Evolutionary conservation across 2,329 filamentous ascomycete species (phyloP).

Genomic region (Calonectria henricotiae): DNA sequence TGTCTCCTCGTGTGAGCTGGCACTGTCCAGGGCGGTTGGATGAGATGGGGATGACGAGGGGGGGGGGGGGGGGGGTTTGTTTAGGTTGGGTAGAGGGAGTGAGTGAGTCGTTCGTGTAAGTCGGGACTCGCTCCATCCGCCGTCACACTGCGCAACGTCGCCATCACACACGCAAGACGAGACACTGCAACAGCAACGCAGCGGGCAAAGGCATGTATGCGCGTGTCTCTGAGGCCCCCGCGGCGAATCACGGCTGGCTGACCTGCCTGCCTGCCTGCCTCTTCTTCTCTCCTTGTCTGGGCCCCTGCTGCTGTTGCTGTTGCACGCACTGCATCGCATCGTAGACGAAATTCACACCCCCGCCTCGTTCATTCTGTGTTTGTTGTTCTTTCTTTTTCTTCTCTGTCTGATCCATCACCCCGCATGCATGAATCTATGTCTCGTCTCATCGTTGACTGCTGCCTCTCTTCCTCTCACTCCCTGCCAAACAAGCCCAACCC

Average conservation of each 20-base stretch:
- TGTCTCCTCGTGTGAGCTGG: slow-evolving; percentile 1
- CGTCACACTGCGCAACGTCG: not conserved
- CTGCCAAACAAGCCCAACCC: not conserved
- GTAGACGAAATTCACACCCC: slow-evolving; percentile 5
- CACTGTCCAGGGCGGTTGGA: not conserved
- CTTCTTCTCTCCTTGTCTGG: too few relatives aligned
- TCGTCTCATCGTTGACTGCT: not conserved
- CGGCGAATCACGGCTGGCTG: not conserved
- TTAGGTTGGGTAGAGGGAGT: too few relatives aligned
- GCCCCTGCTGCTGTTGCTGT: not conserved
- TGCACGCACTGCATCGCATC: not conserved
- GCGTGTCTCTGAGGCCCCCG: not conserved
- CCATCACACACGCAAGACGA: slow-evolving; percentile 1
- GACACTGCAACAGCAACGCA: not conserved
- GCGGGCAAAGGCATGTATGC: not conserved
- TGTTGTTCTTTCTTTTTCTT: slow-evolving; percentile 1
- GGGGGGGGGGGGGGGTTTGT: not conserved
- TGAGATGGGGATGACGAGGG: not conserved
- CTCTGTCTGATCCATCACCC: slow-evolving; percentile 17
- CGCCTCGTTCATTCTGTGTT: slow-evolving; percentile 4
- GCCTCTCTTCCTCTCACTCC: not conserved
- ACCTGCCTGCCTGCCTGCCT: not conserved
- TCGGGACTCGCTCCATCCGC: not conserved
- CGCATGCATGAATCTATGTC: not conserved
- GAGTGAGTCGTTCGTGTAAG: slow-evolving; percentile 6